Base-by-base conservation (phyloP, 129 eudicot species). In the Flaveria ramosissima region DNA sequence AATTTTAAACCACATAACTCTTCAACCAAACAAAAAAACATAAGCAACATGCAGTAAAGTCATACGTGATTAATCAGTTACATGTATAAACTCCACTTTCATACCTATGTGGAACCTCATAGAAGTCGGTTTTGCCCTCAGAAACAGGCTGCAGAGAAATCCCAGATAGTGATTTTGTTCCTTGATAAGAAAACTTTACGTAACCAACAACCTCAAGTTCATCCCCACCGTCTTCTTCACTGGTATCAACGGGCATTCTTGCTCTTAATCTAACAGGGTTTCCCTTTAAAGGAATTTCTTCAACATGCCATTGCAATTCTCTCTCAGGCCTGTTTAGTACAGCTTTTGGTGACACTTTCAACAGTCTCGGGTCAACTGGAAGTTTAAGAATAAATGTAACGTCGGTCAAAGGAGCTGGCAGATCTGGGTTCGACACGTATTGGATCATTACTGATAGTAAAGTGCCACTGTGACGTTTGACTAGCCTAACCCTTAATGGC, bases 371-470 rank as follows among this genome's bases (percentile, higher is more conserved):
- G 77, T 94, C 97, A 70, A 94, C 96, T 1, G 99, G 97, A 57
- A 94, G 86, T 76, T 89, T 94, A 73, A 94, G 79, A 64, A 84
- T 78, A 83, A 94, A 84, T 16, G 96, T 91, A 53, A 94, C 97
- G 51, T 94, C 84, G 32, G 74, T 91, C 77, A 94, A 76, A 26
- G 99, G 97, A 0, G 67, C 85, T 0, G 92, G 87, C 52, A 91
- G 53, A 64, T 94, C 97, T 0, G 99, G 97, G 73, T 89, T 94
- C 6, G 97, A 84, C 13, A 83, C 94, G 45, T 91, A 94, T 53
- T 94, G 99, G 67, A 94, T 84, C 99, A 94, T 94, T 41, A 94
- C 84, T 3, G 99, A 94, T 30, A 94, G 94, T 50, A 94, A 75
- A 14, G 96, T 89, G 75, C 99, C 99, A 70, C 88, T 88, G 23